These are phyloP conservation scores for Phytophthora ohioensis DNA, from an alignment of 352 stramenopile genomes.

Conservation along the genomic window DNA sequence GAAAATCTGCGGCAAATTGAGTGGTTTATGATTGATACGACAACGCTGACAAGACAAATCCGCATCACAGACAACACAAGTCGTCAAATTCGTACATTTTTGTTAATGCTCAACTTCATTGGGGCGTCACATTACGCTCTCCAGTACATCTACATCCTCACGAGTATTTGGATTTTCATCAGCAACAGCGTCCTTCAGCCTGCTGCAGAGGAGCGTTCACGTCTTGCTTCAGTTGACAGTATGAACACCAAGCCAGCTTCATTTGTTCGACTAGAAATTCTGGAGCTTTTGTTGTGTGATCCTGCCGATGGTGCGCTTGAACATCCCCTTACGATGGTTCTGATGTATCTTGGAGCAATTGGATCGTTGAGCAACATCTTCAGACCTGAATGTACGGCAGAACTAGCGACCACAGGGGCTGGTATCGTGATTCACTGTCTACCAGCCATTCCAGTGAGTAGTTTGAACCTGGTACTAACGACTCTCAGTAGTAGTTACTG, in stretches of 20 bases:
- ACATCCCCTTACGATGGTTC: constrained; percentile 41
- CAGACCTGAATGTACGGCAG: constrained; percentile 38
- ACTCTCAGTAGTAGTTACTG: constrained; percentile 50
- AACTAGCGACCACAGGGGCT: constrained; percentile 22
- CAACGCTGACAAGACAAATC: constrained; percentile 26
- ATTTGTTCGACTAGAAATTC: constrained; percentile 19
- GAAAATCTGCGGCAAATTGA: constrained; percentile 41
- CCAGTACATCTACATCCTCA: constrained; percentile 46
- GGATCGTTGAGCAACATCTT: constrained; percentile 58
- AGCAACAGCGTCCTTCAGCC: constrained; percentile 34
- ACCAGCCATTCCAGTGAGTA: constrained; percentile 42
- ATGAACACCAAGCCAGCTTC: constrained; percentile 2
- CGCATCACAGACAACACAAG: constrained; percentile 56
- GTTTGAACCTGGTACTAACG: constrained; percentile 41
- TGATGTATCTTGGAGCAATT: constrained; percentile 51
- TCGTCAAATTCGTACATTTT: constrained; percentile 45
- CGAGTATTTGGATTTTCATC: constrained; percentile 36
- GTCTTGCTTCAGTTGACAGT: constrained; percentile 1
- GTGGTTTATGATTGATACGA: constrained; percentile 45
- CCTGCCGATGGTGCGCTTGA: constrained; percentile 41
- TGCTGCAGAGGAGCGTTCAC: constrained; percentile 16
- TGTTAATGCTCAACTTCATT: constrained; percentile 46
- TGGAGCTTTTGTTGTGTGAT: constrained; percentile 29
- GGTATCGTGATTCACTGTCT: constrained; percentile 47
- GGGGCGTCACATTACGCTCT: constrained; percentile 39